Evolutionary conservation across 2,329 filamentous ascomycete species (phyloP).

Genomic region (Aureobasidium melanogenum): DNA sequence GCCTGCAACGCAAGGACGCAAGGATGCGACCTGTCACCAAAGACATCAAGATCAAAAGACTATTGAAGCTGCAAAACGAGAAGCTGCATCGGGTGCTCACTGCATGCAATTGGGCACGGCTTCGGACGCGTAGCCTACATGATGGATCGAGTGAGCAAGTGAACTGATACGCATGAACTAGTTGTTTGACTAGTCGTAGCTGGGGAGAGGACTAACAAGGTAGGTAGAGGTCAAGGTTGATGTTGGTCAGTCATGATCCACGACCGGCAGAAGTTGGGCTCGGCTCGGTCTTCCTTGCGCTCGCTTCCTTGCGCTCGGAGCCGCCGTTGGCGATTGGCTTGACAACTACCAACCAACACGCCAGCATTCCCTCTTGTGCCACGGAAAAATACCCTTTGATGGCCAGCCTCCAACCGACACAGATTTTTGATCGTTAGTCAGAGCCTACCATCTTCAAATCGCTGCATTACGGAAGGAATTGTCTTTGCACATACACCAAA

Average conservation of each 20-base stretch:
- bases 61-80: background rate
- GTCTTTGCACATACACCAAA: background rate
- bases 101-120: background rate
- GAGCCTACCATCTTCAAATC: background rate
- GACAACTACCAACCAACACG: background rate
- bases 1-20: background rate
- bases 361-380: background rate
- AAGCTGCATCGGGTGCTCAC: background rate
- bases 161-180: background rate
- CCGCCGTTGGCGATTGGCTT: background rate
- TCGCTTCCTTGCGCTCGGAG: background rate
- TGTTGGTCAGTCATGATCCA: background rate
- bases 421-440: background rate
- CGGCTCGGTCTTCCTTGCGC: background rate
- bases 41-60: background rate
- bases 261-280: background rate
- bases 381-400: background rate
- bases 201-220: background rate
- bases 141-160: background rate
- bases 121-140: background rate
- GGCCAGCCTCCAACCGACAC: background rate
- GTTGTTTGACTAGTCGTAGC: background rate
- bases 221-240: background rate
- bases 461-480: background rate
- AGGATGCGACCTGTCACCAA: background rate